Base-by-base conservation (phyloP, 192 early-diverging fungal species). In the Jimgerdemannia lactiflua region DNA sequence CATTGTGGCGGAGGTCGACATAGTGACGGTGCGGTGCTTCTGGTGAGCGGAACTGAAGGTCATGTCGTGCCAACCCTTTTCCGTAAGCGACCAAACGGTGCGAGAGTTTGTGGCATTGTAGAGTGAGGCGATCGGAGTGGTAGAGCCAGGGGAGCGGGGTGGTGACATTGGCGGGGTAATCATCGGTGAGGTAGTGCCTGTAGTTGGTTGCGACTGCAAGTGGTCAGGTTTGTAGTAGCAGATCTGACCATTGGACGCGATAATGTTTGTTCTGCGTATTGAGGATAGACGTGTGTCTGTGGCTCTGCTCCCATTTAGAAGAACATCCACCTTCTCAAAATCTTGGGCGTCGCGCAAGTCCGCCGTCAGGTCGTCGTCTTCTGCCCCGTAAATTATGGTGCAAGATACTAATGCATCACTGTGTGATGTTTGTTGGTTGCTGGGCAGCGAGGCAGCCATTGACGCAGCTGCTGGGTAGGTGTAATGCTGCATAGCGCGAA, bases 41-140 rank as follows among this genome's bases (percentile, higher is more conserved):
- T 64, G 65, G 65, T 73, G 65, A 10, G 65, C 72, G 2, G 72
- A 73, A 7, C 65, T 66, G 19, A 73, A 40, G 41, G 67, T 66
- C 72, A 73, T 73, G 10, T 73, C 72, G 40, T 73, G 72, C 72
- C 72, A 73, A 39, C 72, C 67, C 44, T 73, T 73, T 19, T 73
- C 72, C 4, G 72, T 73, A 64, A 73, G 29, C 43, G 72, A 64
- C 72, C 72, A 73, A 3, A 73, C 72, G 4, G 72, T 64, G 3
- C 41, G 20, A n/a, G 29, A 41, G 43, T 73, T 20, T n/a, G 65
- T 54, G 39, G 54, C n/a, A 4, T 49, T 8, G 41, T 73, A 73
- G 20, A 73, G 40, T 64, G 72, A 73, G 43, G 67, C 63, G 39
- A 67, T 67, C 3, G 64, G 72, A 14, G 49, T 59, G 49, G 49